Percentiles rank a stretch among this genome's conserved stretches.
Evolutionary conservation across 1,284 basidiomycete genomes (phyloP).

Genomic region (Meripilus lineatus): DNA sequence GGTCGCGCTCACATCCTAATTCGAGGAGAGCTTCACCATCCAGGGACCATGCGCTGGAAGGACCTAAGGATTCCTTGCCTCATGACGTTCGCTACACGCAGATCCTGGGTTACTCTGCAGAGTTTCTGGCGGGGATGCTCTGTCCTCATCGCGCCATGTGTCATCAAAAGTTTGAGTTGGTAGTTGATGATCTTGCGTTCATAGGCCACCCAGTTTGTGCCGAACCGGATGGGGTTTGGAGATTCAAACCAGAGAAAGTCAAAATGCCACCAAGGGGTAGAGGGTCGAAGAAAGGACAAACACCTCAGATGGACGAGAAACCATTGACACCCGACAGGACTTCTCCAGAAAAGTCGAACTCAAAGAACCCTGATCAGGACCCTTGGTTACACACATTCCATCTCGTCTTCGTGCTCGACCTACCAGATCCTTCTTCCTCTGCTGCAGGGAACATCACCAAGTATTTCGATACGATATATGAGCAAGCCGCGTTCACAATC

Average conservation of each 20-base stretch:
- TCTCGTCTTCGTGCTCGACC: conserved; percentile 83
- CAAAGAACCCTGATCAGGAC: conserved; percentile 20
- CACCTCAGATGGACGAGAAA: conserved; percentile 19
- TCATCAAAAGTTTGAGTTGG: conserved; percentile 92
- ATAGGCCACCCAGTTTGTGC: conserved; percentile 91
- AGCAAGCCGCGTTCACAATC: conserved; percentile 82
- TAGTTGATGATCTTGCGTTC: conserved; percentile 92
- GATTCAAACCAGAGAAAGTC: conserved; percentile 56
- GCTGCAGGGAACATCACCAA: conserved; percentile 68
- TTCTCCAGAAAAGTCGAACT: conserved; percentile 9
- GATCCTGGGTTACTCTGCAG: conserved; percentile 76
- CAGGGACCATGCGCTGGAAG: conserved; percentile 19
- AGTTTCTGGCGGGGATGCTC: conserved; percentile 79
- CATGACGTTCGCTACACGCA: conserved; percentile 52
- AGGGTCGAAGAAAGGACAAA: conserved; percentile 40
- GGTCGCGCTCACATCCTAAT: conserved; percentile 23
- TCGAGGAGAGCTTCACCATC: conserved; percentile 27
- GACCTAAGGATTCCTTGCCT: conserved; percentile 8
- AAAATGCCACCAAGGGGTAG: conserved; percentile 47
- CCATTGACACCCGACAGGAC: conserved; percentile 20
- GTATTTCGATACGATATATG: conserved; percentile 83
- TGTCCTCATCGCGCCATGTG: conserved; percentile 79
- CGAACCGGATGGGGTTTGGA: conserved; percentile 70
- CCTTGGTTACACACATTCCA: conserved; percentile 81
- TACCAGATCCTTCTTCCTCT: conserved; percentile 84